Evolutionary conservation across 2,329 filamentous ascomycete genomes (phyloP).

Genomic region (Aspergillus sp.): DNA sequence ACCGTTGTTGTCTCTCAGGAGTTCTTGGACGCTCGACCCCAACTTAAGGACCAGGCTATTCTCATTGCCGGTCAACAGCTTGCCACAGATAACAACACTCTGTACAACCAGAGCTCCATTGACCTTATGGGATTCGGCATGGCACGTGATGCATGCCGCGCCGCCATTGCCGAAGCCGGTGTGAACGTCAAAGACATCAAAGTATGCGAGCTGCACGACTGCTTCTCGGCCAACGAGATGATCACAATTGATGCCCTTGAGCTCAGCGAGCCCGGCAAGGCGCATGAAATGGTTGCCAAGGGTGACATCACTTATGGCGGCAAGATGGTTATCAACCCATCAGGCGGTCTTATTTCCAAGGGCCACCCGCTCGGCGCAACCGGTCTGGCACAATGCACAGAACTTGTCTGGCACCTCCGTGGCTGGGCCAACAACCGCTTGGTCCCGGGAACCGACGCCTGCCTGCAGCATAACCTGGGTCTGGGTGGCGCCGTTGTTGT

Average conservation of each 20-base stretch:
- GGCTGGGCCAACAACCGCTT: conserved; percentile 93
- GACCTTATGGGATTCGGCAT: conserved; percentile 89
- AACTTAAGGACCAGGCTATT: conserved; percentile 79
- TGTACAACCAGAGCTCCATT: conserved; percentile 79
- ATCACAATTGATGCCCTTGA: conserved; percentile 83
- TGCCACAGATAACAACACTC: conserved; percentile 75
- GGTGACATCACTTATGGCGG: conserved; percentile 93
- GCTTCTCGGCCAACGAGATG: conserved; percentile 95
- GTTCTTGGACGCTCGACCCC: conserved; percentile 81
- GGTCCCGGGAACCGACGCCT: conserved; percentile 66
- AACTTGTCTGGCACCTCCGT: conserved; percentile 91
- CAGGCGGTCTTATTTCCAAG: conserved; percentile 92
- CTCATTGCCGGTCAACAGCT: conserved; percentile 84
- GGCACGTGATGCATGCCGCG: conserved; percentile 67
- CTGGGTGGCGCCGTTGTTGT: conserved; percentile 88
- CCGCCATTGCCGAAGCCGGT: conserved; percentile 70
- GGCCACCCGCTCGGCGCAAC: conserved; percentile 92
- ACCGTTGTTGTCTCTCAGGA: conserved; percentile 84
- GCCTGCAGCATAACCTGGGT: conserved; percentile 90
- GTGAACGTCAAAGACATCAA: conserved; percentile 67
- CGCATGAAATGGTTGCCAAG: conserved; percentile 82
- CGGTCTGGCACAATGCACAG: conserved; percentile 92
- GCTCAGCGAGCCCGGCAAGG: conserved; percentile 74
- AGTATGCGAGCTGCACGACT: conserved; percentile 93
- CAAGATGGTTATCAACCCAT: conserved; percentile 82